Evolutionary conservation across 148 eudicot species (phyloP).

Genomic region (Rhododendron molle): DNA sequence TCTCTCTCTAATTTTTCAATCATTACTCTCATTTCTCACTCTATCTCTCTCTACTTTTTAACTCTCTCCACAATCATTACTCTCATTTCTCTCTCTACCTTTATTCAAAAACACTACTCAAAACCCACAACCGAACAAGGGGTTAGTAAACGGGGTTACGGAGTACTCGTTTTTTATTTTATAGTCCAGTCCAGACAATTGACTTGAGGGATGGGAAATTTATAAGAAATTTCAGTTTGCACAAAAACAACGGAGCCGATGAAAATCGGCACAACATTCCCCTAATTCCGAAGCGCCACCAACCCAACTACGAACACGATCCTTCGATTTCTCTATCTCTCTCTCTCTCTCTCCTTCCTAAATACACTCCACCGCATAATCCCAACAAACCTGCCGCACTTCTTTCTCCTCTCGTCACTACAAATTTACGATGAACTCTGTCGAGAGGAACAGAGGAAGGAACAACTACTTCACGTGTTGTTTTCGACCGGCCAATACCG

Average conservation of each 20-base stretch:
- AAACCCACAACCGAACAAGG: no score
- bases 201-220: neutral
- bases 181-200: neutral
- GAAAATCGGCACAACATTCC: neutral
- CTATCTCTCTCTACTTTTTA: no score
- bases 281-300: neutral
- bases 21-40: no score
- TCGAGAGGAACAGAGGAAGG: neutral
- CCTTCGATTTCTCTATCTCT: neutral
- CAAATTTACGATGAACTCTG: neutral
- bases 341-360: neutral
- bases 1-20: no score
- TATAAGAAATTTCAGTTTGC: neutral
- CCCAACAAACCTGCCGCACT: neutral
- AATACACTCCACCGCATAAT: neutral
- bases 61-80: no score
- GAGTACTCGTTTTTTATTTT: neutral
- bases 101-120: no score
- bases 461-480: neutral
- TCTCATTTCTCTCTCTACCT: no score
- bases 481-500: neutral
- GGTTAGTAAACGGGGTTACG: no score
- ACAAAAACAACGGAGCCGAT: neutral
- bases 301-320: constrained; percentile 3
- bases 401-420: neutral